Evolutionary conservation across 1,139 yeast genomes (phyloP).

Genomic region (Schwanniomyces etchellsii): DNA sequence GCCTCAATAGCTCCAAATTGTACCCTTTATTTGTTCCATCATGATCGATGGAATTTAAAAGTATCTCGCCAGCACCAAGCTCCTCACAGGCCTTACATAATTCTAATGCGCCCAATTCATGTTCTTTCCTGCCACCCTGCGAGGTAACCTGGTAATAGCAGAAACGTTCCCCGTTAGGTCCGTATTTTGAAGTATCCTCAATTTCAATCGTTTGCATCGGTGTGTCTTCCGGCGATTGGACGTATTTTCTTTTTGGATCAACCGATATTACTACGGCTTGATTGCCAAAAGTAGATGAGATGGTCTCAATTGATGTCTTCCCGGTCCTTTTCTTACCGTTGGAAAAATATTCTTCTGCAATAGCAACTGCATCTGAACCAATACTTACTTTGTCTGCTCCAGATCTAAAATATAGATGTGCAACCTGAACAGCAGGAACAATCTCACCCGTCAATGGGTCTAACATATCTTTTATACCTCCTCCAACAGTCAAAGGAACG

Average conservation of each 20-base stretch:
- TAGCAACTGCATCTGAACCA: constrained; percentile 93
- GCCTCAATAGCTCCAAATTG: constrained; percentile 76
- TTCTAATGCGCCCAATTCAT: constrained; percentile 89
- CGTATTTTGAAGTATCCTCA: constrained; percentile 43
- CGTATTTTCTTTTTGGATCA: constrained; percentile 86
- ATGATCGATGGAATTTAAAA: constrained; percentile 89
- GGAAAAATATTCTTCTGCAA: constrained; percentile 76
- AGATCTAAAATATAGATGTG: constrained; percentile 82
- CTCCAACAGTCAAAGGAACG: constrained; percentile 96
- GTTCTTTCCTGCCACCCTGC: constrained; percentile 88
- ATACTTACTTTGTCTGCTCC: constrained; percentile 98
- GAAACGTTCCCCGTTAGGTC: constrained; percentile 81
- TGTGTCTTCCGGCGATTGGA: constrained; percentile 53
- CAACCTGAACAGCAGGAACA: constrained; percentile 84
- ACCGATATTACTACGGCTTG: constrained; percentile 97
- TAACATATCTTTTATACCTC: constrained; percentile 85
- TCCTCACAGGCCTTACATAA: constrained; percentile 83
- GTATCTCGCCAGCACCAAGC: constrained; percentile 94
- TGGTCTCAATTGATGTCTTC: constrained; percentile 81
- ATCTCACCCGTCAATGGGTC: constrained; percentile 71
- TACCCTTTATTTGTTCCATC: constrained; percentile 94
- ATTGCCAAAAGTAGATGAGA: constrained; percentile 84
- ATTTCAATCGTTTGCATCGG: constrained; percentile 50
- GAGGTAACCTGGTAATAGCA: constrained; percentile 95
- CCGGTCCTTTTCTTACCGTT: constrained; percentile 59